Conservation (phyloP, 129 eudicot genomes). For the Lonicera japonica region DNA sequence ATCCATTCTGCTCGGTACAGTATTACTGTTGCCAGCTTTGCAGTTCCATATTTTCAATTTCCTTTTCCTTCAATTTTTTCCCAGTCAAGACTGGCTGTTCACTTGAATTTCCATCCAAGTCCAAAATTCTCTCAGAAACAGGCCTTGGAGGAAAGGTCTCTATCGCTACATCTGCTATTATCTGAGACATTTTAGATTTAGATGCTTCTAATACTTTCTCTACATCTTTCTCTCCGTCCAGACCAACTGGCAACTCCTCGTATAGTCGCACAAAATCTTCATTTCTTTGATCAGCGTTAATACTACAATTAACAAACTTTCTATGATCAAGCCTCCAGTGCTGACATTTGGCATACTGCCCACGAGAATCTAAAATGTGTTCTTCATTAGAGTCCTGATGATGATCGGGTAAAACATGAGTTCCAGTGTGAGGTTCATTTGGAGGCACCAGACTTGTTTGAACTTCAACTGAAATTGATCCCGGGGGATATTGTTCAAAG, state of each 20-base stretch:
- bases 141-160: constrained; percentile 79
- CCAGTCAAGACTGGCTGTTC: constrained; percentile 8
- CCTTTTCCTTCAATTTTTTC: constrained; percentile 2
- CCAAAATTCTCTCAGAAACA: constrained; percentile 18
- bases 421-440: constrained; percentile 27
- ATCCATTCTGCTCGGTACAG: constrained; percentile 2
- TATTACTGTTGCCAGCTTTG: constrained; percentile 7
- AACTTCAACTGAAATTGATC: constrained; percentile 57
- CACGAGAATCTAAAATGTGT: constrained; percentile 22
- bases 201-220: constrained; percentile 20
- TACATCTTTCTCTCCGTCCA: constrained; percentile 23
- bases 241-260: background rate
- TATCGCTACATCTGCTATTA: constrained; percentile 35
- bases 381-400: constrained; percentile 21
- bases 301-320: constrained; percentile 1
- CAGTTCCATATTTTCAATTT: constrained; percentile 13
- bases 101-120: constrained; percentile 19
- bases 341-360: constrained; percentile 20
- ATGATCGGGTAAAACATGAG: constrained; percentile 11
- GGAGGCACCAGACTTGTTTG: constrained; percentile 24
- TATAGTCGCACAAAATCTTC: constrained; percentile 6
- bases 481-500: constrained; percentile 51
- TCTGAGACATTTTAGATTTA: constrained; percentile 9
- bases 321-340: constrained; percentile 22
- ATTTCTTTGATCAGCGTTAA: constrained; percentile 10